Percentiles rank a stretch among this genome's conserved stretches.
Evolutionary conservation across 208 protist species (phyloP).

Genomic region (Polymyxa betae): DNA sequence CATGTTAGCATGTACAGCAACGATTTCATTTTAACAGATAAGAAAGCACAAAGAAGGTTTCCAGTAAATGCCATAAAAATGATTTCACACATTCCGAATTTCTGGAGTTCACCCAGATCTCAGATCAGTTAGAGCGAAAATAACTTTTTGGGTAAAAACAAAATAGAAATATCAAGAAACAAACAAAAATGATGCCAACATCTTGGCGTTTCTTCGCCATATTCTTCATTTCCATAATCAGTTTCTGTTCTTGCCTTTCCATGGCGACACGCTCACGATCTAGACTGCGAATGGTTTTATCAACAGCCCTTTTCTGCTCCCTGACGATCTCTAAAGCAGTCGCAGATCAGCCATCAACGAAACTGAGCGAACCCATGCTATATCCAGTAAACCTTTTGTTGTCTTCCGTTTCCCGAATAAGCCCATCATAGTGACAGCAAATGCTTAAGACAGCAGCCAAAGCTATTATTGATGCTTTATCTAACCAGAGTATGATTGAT

Average conservation of each 20-base stretch:
- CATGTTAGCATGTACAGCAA: neutral
- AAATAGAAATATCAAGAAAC: neutral
- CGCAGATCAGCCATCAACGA: neutral
- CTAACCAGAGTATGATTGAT: too few relatives aligned
- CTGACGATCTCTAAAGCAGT: conserved; percentile 41
- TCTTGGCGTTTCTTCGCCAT: conserved; percentile 57
- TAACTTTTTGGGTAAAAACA: too few relatives aligned
- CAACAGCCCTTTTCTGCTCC: conserved; percentile 54
- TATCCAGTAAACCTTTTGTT: conserved; percentile 35
- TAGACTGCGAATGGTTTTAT: conserved; percentile 41
- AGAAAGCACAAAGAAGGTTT: too few relatives aligned
- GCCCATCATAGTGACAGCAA: conserved; percentile 1
- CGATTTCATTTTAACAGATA: too few relatives aligned
- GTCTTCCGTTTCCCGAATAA: conserved; percentile 45
- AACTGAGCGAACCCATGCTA: neutral
- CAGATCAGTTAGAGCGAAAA: too few relatives aligned
- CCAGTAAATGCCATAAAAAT: too few relatives aligned
- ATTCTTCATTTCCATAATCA: conserved; percentile 57
- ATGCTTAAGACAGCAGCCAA: neutral
- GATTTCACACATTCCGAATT: too few relatives aligned
- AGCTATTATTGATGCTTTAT: too few relatives aligned
- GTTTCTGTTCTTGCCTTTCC: conserved; percentile 55
- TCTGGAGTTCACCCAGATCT: too few relatives aligned
- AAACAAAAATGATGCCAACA: neutral
- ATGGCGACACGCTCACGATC: conserved; percentile 37